Conservation (phyloP, 2,329 filamentous ascomycete species). For the Proliferodiscus dingleyae region DNA sequence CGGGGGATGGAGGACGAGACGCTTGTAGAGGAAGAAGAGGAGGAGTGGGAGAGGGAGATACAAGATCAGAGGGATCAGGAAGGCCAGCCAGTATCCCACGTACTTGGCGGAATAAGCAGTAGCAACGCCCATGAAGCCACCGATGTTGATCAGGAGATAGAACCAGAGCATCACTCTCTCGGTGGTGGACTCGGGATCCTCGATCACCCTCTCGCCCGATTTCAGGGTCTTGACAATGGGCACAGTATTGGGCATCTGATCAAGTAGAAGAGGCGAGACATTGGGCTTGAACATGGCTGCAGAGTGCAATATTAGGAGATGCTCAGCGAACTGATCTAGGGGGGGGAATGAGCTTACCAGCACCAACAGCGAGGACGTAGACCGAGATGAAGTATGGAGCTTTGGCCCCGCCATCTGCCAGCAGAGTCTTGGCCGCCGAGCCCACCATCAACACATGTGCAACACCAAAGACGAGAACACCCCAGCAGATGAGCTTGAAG, state of each 20-base stretch:
- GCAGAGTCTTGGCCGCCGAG: slow-evolving; percentile 18
- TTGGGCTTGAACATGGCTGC: slow-evolving; percentile 67
- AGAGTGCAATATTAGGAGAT: slow-evolving; percentile 49
- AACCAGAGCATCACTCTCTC: slow-evolving; percentile 45
- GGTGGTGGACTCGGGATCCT: slow-evolving; percentile 54
- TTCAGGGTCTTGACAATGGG: slow-evolving; percentile 38
- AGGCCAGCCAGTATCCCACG: slow-evolving; percentile 47
- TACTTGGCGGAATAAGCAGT: slow-evolving; percentile 40
- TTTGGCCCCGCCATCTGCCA: slow-evolving; percentile 58
- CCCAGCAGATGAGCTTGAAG: slow-evolving; percentile 53
- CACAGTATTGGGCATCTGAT: slow-evolving; percentile 45
- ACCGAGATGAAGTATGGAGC: slow-evolving; percentile 32
- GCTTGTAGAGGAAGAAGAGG: slow-evolving; percentile 41
- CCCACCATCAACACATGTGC: slow-evolving; percentile 47
- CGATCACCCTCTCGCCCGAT: slow-evolving; percentile 55
- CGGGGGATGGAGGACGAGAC: slow-evolving; percentile 40
- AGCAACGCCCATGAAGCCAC: slow-evolving; percentile 45
- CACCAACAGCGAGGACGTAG: slow-evolving; percentile 25
- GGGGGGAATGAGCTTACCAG: slow-evolving; percentile 37
- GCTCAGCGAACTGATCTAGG: no score
- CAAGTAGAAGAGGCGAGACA: slow-evolving; percentile 57
- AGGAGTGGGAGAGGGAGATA: slow-evolving; percentile 54
- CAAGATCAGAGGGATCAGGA: slow-evolving; percentile 47
- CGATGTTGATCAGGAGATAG: slow-evolving; percentile 67
- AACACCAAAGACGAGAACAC: slow-evolving; percentile 49